Evolutionary conservation across 192 early-diverging fungal species (phyloP), one percentile per base, ranked within the genome.

Genomic region (Backusella morwellensis): DNA sequence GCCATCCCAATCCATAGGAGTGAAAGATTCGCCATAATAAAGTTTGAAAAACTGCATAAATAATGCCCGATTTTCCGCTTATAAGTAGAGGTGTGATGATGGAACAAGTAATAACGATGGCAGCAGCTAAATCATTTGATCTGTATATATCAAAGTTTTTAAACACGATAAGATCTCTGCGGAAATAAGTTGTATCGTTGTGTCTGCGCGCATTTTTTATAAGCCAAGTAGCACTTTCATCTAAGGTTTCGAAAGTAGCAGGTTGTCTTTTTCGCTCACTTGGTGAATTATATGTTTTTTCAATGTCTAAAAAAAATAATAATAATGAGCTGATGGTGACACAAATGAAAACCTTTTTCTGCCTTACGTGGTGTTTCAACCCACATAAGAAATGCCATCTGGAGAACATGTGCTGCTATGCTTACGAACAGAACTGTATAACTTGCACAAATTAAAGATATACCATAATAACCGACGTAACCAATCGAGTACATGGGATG

Each of bases 401-500:
- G 96, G 35, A 88, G 86, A 44, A 91, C 90, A 81, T 99, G 97
- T 11, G 95, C 95, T 29, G 88, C 91, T 54, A 99, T 86, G 26
- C 92, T 93, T 44, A 93, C 93, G 79, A 94, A 98, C 47, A 99
- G 88, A 1, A 99, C 95, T 41, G 90, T 94, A 81, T 97, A 96
- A 76, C 90, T 92, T 68, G 95, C 93, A 59, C 93, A 92, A 75
- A 99, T 96, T 56, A 99, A 84, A 23, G 97, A 93, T 23, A 93
- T 87, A 40, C 95, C 97, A 80, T 99, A 99, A 86, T 96, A 99
- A 6, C 97, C 96, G 23, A 93, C 90, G 78, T 98, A 99, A 26
- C 97, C 97, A 44, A 99, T 92, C 38, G 95, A 97, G 87, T 99
- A 99, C 97, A 98, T 99, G 6, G 97, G 97, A 78, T 99, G 97